phyloP scores from a whole-genome alignment of 2,329 filamentous ascomycete genomes.

The Acephala macrosclerotiorum region DNA sequence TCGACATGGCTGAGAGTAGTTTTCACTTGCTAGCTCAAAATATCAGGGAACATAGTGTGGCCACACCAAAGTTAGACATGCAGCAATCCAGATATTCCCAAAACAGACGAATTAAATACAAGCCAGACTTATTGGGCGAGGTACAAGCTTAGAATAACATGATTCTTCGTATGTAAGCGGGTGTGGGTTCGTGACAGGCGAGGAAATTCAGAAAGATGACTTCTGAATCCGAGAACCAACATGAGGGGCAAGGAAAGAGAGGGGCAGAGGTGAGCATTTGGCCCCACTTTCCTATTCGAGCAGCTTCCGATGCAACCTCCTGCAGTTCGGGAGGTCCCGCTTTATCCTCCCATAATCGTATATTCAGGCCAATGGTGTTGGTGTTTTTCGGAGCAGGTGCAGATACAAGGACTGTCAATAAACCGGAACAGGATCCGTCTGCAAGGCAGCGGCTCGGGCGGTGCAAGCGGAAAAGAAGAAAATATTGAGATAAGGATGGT shows the following conservation, averaged over 20 bases:
- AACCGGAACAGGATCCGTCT: neutral
- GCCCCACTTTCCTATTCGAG: neutral
- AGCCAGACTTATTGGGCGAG: too few relatives aligned
- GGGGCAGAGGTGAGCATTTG: neutral
- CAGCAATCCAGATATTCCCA: too few relatives aligned
- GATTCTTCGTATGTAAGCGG: neutral
- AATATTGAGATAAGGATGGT: neutral
- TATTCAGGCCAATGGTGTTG: neutral
- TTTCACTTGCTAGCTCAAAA: neutral
- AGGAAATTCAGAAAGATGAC: too few relatives aligned
- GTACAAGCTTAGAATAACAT: too few relatives aligned
- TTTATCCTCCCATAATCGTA: neutral
- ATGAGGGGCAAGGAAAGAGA: neutral
- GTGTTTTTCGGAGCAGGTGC: neutral
- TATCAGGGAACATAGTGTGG: too few relatives aligned
- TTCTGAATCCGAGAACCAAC: neutral
- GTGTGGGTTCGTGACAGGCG: neutral
- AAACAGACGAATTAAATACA: too few relatives aligned
- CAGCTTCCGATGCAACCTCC: neutral
- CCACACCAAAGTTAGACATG: too few relatives aligned
- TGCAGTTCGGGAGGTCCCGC: neutral
- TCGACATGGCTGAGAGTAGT: neutral
- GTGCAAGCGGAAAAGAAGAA: neutral
- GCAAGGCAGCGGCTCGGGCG: neutral
- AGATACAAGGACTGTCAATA: neutral